Base-by-base conservation (phyloP, 176 grass and related monocot species). In the Lolium rigidum region DNA sequence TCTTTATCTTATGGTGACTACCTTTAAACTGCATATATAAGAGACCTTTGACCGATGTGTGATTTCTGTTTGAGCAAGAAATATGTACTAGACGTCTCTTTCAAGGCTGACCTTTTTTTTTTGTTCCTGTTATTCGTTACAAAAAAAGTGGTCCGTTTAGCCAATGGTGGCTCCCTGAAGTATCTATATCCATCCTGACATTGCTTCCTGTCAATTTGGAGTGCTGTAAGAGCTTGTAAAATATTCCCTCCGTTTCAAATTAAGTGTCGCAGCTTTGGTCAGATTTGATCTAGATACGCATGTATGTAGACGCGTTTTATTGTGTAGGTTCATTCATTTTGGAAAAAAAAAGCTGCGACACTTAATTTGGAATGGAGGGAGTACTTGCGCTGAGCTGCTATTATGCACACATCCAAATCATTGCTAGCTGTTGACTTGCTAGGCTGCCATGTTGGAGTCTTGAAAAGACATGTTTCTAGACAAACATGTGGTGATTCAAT, bases 111-210 rank as follows among this genome's bases (percentile, higher is more conserved):
- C 3, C 21, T 47, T 55, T 48, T 64, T 48, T 64, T 17, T 77
- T 63, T 46, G 39, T 85, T 76, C 51, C 14, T 64, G 18, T 55
- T 83, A 74, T 73, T 83, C 84, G n/a, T n/a, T n/a, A 18, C 14
- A 17, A 35, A 35, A 78, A 35, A 3, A 22, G 38, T 85, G 63
- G 59, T 85, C 59, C 68, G 31, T 59, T 81, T 15, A 81, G 62
- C 54, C 59, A 81, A 76, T 59, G 49, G 50, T 66, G 11, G 22
- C 17, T 80, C 60, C 37, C 14, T 67, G 18, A 52, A 35, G 31
- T 35, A 35, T 35, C 2, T 35, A 35, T 67, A 10, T 70, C 61
- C 63, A 82, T 85, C 28, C 2, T 1, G 61, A 21, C 31, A 15
- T 17, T 78, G 61, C 38, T 71, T 74, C 55, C 41, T 77, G 44